phyloP scores from a whole-genome alignment of 2,329 filamentous ascomycete genomes.

The Diaporthe citrichinensis region DNA sequence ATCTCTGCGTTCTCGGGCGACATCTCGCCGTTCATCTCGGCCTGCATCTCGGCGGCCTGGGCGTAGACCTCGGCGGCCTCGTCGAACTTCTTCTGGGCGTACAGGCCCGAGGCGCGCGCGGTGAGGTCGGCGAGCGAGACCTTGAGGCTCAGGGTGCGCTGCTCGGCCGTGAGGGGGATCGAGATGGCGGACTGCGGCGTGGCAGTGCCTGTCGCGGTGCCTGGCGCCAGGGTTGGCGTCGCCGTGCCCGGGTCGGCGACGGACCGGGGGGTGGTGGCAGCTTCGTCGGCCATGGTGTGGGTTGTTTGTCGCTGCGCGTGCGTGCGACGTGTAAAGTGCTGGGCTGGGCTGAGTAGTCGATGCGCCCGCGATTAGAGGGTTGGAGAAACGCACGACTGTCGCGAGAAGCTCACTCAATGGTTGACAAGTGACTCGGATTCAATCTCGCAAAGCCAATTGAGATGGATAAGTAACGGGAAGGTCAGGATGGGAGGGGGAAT shows the following conservation, averaged over 20 bases:
- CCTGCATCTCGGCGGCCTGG: constrained; percentile 89
- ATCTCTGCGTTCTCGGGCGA: constrained; percentile 92
- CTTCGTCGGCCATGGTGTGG: constrained; percentile 41
- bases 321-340: neutral
- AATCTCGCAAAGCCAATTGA: constrained; percentile 30
- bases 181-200: constrained; percentile 49
- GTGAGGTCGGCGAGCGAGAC: constrained; percentile 83
- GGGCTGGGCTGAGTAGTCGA: neutral
- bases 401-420: neutral
- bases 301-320: neutral
- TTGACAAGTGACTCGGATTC: neutral
- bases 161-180: constrained; percentile 49
- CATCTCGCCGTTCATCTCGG: constrained; percentile 92
- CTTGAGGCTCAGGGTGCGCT: constrained; percentile 57
- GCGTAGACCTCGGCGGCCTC: constrained; percentile 91
- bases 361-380: constrained; percentile 15
- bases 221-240: constrained; percentile 42
- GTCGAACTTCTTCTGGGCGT: constrained; percentile 89
- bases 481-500: neutral
- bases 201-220: constrained; percentile 49
- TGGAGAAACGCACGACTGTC: neutral
- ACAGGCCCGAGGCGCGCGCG: constrained; percentile 86
- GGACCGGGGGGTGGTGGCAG: constrained; percentile 31
- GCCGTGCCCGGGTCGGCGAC: constrained; percentile 36
- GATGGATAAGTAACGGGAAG: neutral